Evolutionary conservation across 139 green algal genomes (phyloP), one percentile per base, ranked within the genome.

Genomic region (Coelastrella sp.): DNA sequence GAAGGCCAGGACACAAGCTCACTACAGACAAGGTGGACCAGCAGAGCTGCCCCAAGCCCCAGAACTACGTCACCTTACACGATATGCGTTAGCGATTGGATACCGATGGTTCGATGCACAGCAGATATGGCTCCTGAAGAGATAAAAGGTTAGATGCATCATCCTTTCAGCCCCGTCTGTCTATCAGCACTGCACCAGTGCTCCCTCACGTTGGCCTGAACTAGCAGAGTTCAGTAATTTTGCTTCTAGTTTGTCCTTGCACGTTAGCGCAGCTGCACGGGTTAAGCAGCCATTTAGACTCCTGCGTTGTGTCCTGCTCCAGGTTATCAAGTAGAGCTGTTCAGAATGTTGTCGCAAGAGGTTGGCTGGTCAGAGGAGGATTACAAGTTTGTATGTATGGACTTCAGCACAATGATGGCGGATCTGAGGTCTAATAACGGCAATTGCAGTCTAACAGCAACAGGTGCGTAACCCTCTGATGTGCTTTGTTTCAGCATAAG

Each of bases 301-400:
- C 32, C 32, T 47, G 32, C 17, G 10, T 60, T 59, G 11, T 83
- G 54, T 59, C 19, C 10, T 13, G 32, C n/a, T 77, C 61, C 86
- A 79, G 86, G 86, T 22, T 90, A 91, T 56, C 61, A 81, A 16
- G 79, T 91, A 11, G 87, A 91, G 87, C 78, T 91, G n/a, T 91
- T 91, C 77, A 71, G 87, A 11, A 78, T 91, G 87, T 66, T 91
- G 32, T 77, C 87, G 5, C 4, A 87, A n/a, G 77, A 87, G 8
- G 61, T 87, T 7, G 78, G 87, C 64, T 91, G 87, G 87, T 61
- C 16, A 5, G 78, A 82, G 4, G 23, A 3, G 4, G 87, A 86
- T 58, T 87, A 71, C n/a, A 57, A 7, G 7, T 66, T 91, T n/a
- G 61, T 11, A 11, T 91, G 87, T 78, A 91, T 86, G 56, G 8